These are phyloP conservation scores for Pichia sp. DNA, from an alignment of 1,139 yeast species.

Conservation along the genomic window DNA sequence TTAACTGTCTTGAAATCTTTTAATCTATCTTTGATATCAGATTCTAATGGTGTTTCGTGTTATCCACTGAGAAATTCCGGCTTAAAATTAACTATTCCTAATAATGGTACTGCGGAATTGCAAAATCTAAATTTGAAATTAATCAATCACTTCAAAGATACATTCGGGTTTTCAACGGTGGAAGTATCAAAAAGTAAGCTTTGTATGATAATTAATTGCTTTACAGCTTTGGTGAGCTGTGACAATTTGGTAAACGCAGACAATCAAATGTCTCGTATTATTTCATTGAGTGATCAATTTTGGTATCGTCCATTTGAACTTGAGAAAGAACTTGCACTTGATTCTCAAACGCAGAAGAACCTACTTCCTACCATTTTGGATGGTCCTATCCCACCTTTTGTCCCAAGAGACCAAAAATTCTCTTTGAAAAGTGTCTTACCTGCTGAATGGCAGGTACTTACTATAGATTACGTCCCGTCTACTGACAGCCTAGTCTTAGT, in stretches of 20 bases:
- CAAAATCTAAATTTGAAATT: not conserved
- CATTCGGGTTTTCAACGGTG: not conserved
- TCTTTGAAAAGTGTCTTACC: constrained; percentile 34
- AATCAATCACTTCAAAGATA: not conserved
- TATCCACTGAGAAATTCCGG: constrained; percentile 1
- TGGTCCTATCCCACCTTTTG: not conserved
- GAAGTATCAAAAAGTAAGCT: constrained; percentile 6
- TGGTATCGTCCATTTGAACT: constrained; percentile 12
- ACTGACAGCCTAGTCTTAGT: constrained; percentile 53
- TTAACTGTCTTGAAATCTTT: not conserved
- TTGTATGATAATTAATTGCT: constrained; percentile 9
- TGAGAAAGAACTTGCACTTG: constrained; percentile 14
- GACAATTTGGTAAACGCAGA: not conserved
- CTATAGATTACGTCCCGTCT: constrained; percentile 57
- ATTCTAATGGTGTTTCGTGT: not conserved
- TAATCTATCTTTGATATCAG: not conserved
- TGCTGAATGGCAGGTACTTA: constrained; percentile 52
- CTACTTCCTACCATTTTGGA: constrained; percentile 4
- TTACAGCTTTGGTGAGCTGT: constrained; percentile 4
- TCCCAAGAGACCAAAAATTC: not conserved
- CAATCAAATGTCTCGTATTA: not conserved
- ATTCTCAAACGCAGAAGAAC: not conserved
- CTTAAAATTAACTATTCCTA: too few species aligned
- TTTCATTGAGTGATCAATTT: constrained; percentile 9
- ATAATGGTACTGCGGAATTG: not conserved